phyloP scores from a whole-genome alignment of 768 basidiomycete species.

The Trametes coccinea region DNA sequence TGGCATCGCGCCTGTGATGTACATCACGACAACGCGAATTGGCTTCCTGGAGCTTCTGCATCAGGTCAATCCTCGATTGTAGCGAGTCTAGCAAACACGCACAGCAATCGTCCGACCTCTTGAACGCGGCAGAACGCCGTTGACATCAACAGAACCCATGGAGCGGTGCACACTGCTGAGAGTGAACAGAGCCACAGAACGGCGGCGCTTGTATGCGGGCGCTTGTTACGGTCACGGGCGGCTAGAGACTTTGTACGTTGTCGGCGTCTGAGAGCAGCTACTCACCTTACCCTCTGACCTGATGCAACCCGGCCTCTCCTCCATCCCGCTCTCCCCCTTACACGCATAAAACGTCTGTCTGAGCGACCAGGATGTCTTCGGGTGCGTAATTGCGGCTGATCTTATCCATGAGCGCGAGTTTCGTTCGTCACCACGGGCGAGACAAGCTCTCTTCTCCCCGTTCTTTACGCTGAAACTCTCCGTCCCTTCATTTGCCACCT shows the following conservation, averaged over 20 bases:
- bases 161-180: no score
- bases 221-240: slow-evolving; percentile 6
- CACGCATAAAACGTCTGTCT: slow-evolving; percentile 8
- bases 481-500: slow-evolving; percentile 11
- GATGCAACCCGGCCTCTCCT: slow-evolving; percentile 30
- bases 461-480: slow-evolving; percentile 24
- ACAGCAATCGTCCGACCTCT: neutral
- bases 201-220: neutral
- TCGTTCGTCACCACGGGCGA: slow-evolving; percentile 4
- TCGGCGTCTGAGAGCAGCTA: slow-evolving; percentile 12
- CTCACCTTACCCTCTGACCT: slow-evolving; percentile 34
- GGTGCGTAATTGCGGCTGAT: slow-evolving; percentile 24
- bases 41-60: no score
- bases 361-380: slow-evolving; percentile 22
- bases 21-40: neutral
- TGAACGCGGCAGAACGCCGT: no score
- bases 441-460: slow-evolving; percentile 14
- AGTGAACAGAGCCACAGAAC: neutral
- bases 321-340: slow-evolving; percentile 15
- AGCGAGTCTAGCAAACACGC: no score
- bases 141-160: no score
- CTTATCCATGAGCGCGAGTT: slow-evolving; percentile 1
- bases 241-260: slow-evolving; percentile 13
- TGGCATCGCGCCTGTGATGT: neutral
- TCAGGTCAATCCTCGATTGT: no score